Evolutionary conservation across 257 asterid genomes (phyloP), one percentile per base, ranked within the genome.

Genomic region (Linaria vulgaris): DNA sequence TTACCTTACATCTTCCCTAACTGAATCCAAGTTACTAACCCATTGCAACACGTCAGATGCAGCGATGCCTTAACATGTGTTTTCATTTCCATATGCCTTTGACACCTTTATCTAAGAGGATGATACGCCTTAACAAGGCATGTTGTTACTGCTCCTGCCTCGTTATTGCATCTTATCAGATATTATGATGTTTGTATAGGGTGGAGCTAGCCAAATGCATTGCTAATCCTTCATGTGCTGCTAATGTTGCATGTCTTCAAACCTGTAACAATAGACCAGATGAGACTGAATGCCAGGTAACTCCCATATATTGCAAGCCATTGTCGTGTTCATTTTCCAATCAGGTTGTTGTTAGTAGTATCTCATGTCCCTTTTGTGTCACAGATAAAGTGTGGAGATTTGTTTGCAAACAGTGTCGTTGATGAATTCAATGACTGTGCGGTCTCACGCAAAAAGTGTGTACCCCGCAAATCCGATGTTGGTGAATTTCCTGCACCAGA

Each of bases 241-340:
- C 99, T 43, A 92, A 92, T 21, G 58, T 92, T 48, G 96, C 99
- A 24, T 92, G 99, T 68, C 94, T 92, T 54, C 95, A 92, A 63
- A 92, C 99, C 22, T 92, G 99, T 72, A 92, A 92, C 55, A 79
- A 92, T 68, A 82, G 96, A 69, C 97, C 99, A 1, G 99, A 92
- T 21, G 99, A 92, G 78, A 92, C 95, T 0, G 99, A 92, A 74
- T 92, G 99, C 79, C 99, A 92, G 94, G 99, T 92, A 61, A 48
- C 38, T 69, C 58, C 62, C 14, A 27, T 51, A 21, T 63, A 61
- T 39, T 51, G 16, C 20, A 44, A 44, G 31, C n/a, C 39, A 0
- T 38, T 22, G 21, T 22, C 39, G 27, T 27, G 30, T n/a, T 57
- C 20, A n/a, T 16, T 30, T 37, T 8, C 50, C 21, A 34, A 55